Evolutionary conservation across 2,329 filamentous ascomycete species (phyloP), one percentile per base, ranked within the genome.

Genomic region (Periconia sp.): DNA sequence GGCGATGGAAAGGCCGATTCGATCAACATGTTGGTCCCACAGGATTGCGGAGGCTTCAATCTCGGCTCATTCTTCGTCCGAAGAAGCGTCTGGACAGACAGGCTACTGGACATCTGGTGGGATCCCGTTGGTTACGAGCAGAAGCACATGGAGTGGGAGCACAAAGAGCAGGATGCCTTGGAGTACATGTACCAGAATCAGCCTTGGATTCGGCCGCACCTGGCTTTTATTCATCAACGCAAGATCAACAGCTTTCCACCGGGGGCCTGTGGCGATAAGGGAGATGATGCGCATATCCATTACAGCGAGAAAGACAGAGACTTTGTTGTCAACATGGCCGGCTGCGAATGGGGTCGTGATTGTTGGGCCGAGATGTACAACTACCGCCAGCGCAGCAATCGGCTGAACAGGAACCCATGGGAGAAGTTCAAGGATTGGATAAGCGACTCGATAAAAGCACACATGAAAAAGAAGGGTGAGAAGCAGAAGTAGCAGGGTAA

Each of bases 291-390:
- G 1, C 79, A 80, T 12, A 86, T 95, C 49, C 95, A 99, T 72
- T 99, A 99, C 69, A 80, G 88, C 56, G 79, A 94, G 70, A 78
- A 83, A 29, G 91, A 95, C 46, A 83, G 89, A 19, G 94, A 99
- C 69, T 96, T 99, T 63, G 59, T 97, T 33, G 92, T 99, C 61
- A 99, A 96, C 71, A 97, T 99, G 92, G 94, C 94, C 5, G 94
- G 94, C 4, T 99, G 94, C 68, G 88, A 96, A 70, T 97, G 89
- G 87, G 92, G 92, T 4, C 84, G 94, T 36, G 92, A 99, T 73
- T 99, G 94, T 70, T 97, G 92, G 92, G 87, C 86, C 25, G 94
- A 99, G 73, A 96, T 99, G 85, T 96, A 96, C 74, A 87, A 88
- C 68, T 99, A 91, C 75, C 88, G 92, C 38, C 86, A 96, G 69